A percentile compares a stretch with the other conserved stretches of the same genome.
Evolutionary conservation across 2,329 filamentous ascomycete species (phyloP).

Genomic region (Penicillium sclerotiorum): DNA sequence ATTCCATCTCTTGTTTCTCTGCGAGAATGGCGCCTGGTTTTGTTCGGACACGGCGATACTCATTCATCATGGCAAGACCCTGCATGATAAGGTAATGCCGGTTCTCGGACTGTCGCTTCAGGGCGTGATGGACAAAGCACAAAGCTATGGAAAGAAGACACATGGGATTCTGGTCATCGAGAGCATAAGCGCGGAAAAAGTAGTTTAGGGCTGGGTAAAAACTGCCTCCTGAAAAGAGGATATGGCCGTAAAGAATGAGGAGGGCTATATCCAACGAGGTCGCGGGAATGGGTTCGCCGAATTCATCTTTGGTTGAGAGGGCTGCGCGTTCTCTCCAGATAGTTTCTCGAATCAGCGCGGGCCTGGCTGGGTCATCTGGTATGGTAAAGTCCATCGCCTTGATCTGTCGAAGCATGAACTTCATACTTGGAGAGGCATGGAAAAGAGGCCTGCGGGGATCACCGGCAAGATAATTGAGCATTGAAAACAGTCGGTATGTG

Average conservation of each 20-base stretch:
- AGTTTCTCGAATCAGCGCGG: constrained; percentile 41
- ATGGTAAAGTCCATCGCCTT: constrained; percentile 81
- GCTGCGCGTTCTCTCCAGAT: constrained; percentile 48
- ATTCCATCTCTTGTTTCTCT: constrained; percentile 74
- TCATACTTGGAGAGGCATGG: constrained; percentile 79
- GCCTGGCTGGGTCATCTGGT: constrained; percentile 46
- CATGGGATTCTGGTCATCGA: constrained; percentile 75
- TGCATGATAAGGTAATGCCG: constrained; percentile 85
- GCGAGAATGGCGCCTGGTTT: constrained; percentile 44
- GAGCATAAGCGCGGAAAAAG: constrained; percentile 73
- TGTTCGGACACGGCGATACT: constrained; percentile 67
- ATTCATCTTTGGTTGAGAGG: constrained; percentile 41
- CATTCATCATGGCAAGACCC: constrained; percentile 76
- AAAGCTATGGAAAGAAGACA: constrained; percentile 81
- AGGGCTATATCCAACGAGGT: constrained; percentile 73
- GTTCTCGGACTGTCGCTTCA: constrained; percentile 89
- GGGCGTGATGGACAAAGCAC: constrained; percentile 82
- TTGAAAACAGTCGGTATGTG: constrained; percentile 78
- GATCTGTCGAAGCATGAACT: constrained; percentile 88
- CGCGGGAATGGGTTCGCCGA: constrained; percentile 39
- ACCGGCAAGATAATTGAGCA: constrained; percentile 74
- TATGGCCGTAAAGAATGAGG: constrained; percentile 86
- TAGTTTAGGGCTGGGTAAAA: constrained; percentile 86
- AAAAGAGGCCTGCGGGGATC: constrained; percentile 66
- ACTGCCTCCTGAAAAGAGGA: constrained; percentile 79